A percentile compares a stretch with the other conserved stretches of the same genome.
Conservation (phyloP, 768 basidiomycete species). For the Termitomyces heimii region DNA sequence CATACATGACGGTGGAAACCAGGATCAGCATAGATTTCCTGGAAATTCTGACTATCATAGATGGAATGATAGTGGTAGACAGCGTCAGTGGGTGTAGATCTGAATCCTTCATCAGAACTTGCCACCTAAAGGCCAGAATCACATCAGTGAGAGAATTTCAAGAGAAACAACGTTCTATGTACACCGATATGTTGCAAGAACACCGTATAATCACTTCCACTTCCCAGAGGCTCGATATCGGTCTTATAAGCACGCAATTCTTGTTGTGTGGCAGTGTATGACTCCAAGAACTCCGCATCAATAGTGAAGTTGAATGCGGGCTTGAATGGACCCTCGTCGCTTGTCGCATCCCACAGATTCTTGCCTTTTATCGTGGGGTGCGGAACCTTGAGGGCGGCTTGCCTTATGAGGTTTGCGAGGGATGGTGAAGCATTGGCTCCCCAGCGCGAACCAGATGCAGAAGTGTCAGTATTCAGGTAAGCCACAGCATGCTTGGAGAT, state of each 20-base stretch:
- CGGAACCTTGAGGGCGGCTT: slow-evolving; percentile 62
- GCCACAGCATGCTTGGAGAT: slow-evolving; percentile 75
- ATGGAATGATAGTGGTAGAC: slow-evolving; percentile 76
- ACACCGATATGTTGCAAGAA: slow-evolving; percentile 76
- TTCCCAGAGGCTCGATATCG: slow-evolving; percentile 62
- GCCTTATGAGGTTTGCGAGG: slow-evolving; percentile 67
- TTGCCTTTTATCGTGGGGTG: slow-evolving; percentile 63
- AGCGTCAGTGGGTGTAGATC: slow-evolving; percentile 42
- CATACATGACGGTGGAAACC: slow-evolving; percentile 68
- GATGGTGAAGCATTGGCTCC: slow-evolving; percentile 66
- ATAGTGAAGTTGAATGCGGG: slow-evolving; percentile 19
- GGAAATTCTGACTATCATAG: slow-evolving; percentile 70
- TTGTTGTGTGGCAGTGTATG: slow-evolving; percentile 31
- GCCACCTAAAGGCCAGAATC: slow-evolving; percentile 26
- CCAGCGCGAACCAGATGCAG: slow-evolving; percentile 59
- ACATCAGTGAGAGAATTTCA: not conserved
- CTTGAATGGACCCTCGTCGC: slow-evolving; percentile 51
- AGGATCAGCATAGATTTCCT: slow-evolving; percentile 71
- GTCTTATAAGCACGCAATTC: slow-evolving; percentile 26
- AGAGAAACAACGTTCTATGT: slow-evolving; percentile 7
- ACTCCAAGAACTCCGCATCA: slow-evolving; percentile 36
- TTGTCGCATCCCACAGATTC: slow-evolving; percentile 74
- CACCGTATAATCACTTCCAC: slow-evolving; percentile 88
- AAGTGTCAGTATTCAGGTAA: slow-evolving; percentile 80
- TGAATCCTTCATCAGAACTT: slow-evolving; percentile 38